Evolutionary conservation across 1,284 basidiomycete genomes (phyloP).

Genomic region (Trametes polyzona): DNA sequence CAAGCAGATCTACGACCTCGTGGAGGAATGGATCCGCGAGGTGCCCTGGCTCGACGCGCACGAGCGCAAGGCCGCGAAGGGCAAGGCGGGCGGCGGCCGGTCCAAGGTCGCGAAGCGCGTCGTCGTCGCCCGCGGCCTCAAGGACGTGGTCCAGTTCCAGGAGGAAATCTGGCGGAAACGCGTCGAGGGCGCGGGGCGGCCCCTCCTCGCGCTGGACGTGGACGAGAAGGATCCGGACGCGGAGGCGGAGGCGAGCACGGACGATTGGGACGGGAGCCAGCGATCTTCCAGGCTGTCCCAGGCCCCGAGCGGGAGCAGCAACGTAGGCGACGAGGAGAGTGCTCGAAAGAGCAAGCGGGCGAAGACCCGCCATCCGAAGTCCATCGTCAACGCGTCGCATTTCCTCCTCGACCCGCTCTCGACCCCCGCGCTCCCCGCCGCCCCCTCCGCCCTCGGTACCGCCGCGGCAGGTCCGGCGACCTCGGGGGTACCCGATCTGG

Average conservation of each 20-base stretch:
- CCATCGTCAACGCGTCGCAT: slow-evolving; percentile 49
- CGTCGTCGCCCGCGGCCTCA: slow-evolving; percentile 64
- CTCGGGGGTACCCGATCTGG: slow-evolving; percentile 21
- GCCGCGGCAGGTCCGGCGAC: background rate
- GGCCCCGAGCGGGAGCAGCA: slow-evolving; percentile 2
- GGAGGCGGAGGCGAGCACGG: slow-evolving; percentile 29
- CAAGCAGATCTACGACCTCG: slow-evolving; percentile 59
- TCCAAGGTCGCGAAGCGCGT: slow-evolving; percentile 62
- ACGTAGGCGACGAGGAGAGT: slow-evolving; percentile 13
- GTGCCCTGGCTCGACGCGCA: slow-evolving; percentile 67
- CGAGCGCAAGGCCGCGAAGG: slow-evolving; percentile 37
- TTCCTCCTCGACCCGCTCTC: slow-evolving; percentile 61
- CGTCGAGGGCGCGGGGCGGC: slow-evolving; percentile 38
- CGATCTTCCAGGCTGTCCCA: background rate
- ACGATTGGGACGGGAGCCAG: slow-evolving; percentile 23
- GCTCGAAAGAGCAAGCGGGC: slow-evolving; percentile 39
- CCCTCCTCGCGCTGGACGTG: slow-evolving; percentile 43
- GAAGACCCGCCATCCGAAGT: slow-evolving; percentile 43
- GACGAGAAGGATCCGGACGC: slow-evolving; percentile 37
- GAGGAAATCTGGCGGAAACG: slow-evolving; percentile 57
- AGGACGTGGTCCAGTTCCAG: slow-evolving; percentile 70
- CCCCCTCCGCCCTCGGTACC: slow-evolving; percentile 18
- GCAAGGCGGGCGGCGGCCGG: slow-evolving; percentile 41
- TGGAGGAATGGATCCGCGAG: slow-evolving; percentile 61
- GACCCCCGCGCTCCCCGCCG: slow-evolving; percentile 28